Evolutionary conservation across 2,329 filamentous ascomycete genomes (phyloP), one percentile per base, ranked within the genome.

Genomic region (Cercospora nicotianae): DNA sequence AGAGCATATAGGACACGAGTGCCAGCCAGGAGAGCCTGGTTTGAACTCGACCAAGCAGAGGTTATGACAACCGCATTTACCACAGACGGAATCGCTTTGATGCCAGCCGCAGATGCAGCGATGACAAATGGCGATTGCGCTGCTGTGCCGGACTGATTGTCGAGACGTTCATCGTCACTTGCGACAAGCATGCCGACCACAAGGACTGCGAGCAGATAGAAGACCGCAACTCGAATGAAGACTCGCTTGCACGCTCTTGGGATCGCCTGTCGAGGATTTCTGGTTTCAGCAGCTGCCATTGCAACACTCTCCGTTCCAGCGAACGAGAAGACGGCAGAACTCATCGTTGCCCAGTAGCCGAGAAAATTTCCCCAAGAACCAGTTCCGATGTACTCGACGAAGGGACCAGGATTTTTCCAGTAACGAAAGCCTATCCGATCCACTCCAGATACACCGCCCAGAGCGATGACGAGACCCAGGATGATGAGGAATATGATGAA

Each of bases 31-130:
- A 86, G 77, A 74, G 84, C 85, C 3, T 83, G 81, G 73, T 87
- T 87, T 58, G 83, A 85, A 8, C 85, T 83, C 0, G 83, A 86
- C 80, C 84, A 85, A 1, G 89, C 89, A 12, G 87, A 90, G 7
- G 90, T 88, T 62, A 91, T 81, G 71, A 91, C 86, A 16, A 87
- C 87, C 23, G 85, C 89, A 75, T 92, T 91, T 80, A 91, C 89
- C 70, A 91, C 83, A 67, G 86, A 87, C 70, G 89, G 69, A 16
- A 91, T 83, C 1, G 84, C 85, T 1, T 77, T 75, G 60, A 91
- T 86, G 42, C 87, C 86, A 12, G 87, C 87, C 68, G 87, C 82
- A 67, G 85, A 79, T 70, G 88, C 87, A 18, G 86, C 86, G 70
- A 91, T 86, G 31, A 85, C 85, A 76, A 84, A 87, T 0, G 85